Base-by-base conservation (phyloP, 768 basidiomycete genomes). In the Trametes elegans region DNA sequence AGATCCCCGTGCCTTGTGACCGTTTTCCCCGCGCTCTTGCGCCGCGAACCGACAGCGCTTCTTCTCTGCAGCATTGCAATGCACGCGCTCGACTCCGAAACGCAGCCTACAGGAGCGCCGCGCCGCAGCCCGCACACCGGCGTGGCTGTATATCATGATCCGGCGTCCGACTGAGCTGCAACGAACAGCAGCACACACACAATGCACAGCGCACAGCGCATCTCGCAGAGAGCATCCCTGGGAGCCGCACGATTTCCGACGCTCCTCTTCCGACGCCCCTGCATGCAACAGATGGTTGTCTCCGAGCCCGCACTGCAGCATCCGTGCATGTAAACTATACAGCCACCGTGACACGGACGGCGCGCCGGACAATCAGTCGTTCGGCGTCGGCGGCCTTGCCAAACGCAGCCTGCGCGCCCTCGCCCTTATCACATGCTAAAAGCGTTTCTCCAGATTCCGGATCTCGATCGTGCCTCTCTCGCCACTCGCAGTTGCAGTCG, bases 1-100 rank as follows among this genome's bases (percentile, higher is more conserved):
- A n/a, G n/a, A n/a, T n/a, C n/a, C n/a, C n/a, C n/a, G 32, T 23
- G 14, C 42, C 51, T 29, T 45, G 51, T 53, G 51, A 53, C 51
- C 51, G n/a, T 16, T 29, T 28, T 49, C 40, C 24, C 34, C 24
- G 42, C 49, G 6, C 49, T 32, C 49, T 50, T 10, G 24, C 14
- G 18, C 49, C 49, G 49, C 49, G 40, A 49, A 29, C 24, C 36
- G 27, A 35, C 45, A 7, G 39, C 13, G 16, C 14, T 41, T n/a
- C 39, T 50, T 50, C 45, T 46, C 45, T 21, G 45, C 45, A 46
- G 45, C 45, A 46, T 31, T 19, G 38, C 34, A 26, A 18, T 32
- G n/a, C 44, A 42, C 8, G n/a, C n/a, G n/a, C n/a, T n/a, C n/a
- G n/a, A n/a, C n/a, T n/a, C n/a, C n/a, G n/a, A n/a, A n/a, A n/a